Percentiles rank a stretch among this genome's conserved stretches.
Evolutionary conservation across 768 basidiomycete species (phyloP).

Genomic region (Coprinopsis cinerea): DNA sequence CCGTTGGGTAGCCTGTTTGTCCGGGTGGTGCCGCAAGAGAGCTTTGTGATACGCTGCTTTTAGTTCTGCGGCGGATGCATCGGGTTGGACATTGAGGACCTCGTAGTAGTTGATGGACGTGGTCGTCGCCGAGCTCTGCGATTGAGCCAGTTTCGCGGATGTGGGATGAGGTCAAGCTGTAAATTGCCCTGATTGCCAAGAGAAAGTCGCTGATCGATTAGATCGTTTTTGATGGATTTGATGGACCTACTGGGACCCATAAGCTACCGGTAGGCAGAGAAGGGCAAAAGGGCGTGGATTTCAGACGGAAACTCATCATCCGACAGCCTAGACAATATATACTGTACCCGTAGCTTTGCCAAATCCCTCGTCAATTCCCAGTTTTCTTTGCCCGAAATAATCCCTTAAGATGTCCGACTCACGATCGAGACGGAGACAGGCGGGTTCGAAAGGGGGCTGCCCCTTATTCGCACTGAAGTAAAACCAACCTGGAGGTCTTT

Average conservation of each 20-base stretch:
- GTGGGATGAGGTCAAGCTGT: neutral
- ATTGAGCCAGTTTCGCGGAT: slow-evolving; percentile 3
- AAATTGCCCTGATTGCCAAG: neutral
- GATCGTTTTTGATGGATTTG: neutral
- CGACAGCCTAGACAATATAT: too few relatives aligned
- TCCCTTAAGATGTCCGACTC: too few relatives aligned
- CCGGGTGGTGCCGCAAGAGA: slow-evolving; percentile 60
- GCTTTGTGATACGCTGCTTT: slow-evolving; percentile 65
- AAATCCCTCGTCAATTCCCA: too few relatives aligned
- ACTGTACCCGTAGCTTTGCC: too few relatives aligned
- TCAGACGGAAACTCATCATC: neutral
- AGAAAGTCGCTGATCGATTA: neutral
- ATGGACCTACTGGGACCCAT: neutral
- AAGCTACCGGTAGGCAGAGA: too few relatives aligned
- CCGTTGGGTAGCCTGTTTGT: slow-evolving; percentile 21
- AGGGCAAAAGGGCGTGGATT: too few relatives aligned
- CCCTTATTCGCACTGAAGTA: too few relatives aligned
- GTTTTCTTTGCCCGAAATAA: too few relatives aligned
- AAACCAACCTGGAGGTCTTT: neutral
- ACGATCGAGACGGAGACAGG: too few relatives aligned
- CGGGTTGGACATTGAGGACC: slow-evolving; percentile 44
- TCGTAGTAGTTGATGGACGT: slow-evolving; percentile 48
- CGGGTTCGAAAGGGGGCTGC: too few relatives aligned
- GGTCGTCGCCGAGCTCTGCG: neutral
- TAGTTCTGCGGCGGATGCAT: slow-evolving; percentile 49